Conservation (phyloP, 768 basidiomycete genomes). For the Melanogaster broomeanus region DNA sequence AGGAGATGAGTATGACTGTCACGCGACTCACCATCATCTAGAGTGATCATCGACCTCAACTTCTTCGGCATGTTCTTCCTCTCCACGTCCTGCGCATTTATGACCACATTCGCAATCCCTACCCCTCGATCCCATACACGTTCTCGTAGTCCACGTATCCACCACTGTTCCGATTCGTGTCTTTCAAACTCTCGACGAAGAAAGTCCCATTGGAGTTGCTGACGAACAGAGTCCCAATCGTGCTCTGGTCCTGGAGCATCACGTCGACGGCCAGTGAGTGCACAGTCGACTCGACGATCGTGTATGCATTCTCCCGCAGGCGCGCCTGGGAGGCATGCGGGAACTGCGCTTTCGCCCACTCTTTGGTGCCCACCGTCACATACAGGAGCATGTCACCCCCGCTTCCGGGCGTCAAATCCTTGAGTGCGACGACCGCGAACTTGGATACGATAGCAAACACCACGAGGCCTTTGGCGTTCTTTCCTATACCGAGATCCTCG, state of each 20-base stretch:
- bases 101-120: constrained; percentile 86
- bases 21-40: constrained; percentile 70
- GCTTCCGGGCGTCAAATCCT: constrained; percentile 56
- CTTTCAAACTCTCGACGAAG: constrained; percentile 87
- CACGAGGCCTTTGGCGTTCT: constrained; percentile 84
- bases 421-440: constrained; percentile 88
- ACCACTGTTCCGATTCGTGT: constrained; percentile 86
- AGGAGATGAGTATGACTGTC: neutral
- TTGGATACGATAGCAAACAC: constrained; percentile 93
- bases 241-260: constrained; percentile 61
- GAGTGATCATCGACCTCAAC: constrained; percentile 81
- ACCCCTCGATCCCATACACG: constrained; percentile 87
- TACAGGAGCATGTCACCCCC: constrained; percentile 82
- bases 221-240: constrained; percentile 90
- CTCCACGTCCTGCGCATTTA: constrained; percentile 84
- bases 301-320: constrained; percentile 91
- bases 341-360: constrained; percentile 89
- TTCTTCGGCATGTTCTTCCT: constrained; percentile 66
- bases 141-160: constrained; percentile 96
- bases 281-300: constrained; percentile 90
- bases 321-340: constrained; percentile 83
- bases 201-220: constrained; percentile 96
- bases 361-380: constrained; percentile 79
- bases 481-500: constrained; percentile 86
- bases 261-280: constrained; percentile 97